Base-by-base conservation (phyloP, 805 yeast genomes). In the Cyberlindnera galapagoensis region DNA sequence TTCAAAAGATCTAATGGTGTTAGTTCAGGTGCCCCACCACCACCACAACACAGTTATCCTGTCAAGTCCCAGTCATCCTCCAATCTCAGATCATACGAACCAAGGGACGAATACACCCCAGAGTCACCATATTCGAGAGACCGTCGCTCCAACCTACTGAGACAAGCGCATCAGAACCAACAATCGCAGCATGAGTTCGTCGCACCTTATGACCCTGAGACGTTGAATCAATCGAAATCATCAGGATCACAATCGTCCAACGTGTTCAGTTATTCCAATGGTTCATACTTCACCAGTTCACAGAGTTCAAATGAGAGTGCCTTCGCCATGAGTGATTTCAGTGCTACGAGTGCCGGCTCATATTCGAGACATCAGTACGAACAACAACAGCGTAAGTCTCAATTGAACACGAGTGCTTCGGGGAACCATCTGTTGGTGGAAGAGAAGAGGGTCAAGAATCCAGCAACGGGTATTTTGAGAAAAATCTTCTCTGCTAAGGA, bases 291-390 rank as follows among this genome's bases (percentile, higher is more conserved):
- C 49, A 69, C 71, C 2, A 66, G 64, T 34, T 78, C 87, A 1
- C 43, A 51, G 17, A 48, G 59, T 11, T 62, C 65, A 11, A 55
- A 60, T 34, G 59, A 55, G 24, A 60, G 67, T 32, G 57, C 67
- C 18, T 63, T 72, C 3, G 50, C 63, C 8, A 54, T 67, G 57
- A 67, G 73, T 21, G 92, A 83, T 52, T 69, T 82, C 40, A 81
- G 92, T 59, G 95, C 95, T 5, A 82, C 95, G 0, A 80, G 92
- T 41, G 94, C 95, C 2, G 94, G 94, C 0, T 82, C 94, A 19
- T 76, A 76, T 37, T 76, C 78, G 28, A 70, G 94, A 49, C 94
- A 85, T 52, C 80, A 71, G 46, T 65, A 62, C 49, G 77, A 76
- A 21, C 59, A 58, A 35, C 39, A 36, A 10, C 39, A 41, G 34